A percentile compares a stretch with the other conserved stretches of the same genome.
These are phyloP conservation scores for Lolium multiflorum DNA, from an alignment of 176 grass and related monocot genomes.

Conservation along the genomic window DNA sequence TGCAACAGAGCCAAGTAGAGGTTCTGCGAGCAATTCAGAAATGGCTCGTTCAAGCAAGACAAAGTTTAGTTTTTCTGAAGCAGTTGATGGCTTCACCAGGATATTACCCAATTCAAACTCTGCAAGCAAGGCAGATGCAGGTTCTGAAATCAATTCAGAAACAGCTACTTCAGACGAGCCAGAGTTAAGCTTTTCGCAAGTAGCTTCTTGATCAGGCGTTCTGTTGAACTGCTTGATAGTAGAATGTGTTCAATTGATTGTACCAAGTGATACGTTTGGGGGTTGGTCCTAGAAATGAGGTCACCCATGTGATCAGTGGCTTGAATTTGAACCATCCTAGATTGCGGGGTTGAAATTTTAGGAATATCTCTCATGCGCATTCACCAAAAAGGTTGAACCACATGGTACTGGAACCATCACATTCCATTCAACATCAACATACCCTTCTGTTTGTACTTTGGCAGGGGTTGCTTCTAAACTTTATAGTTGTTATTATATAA, in stretches of 20 bases:
- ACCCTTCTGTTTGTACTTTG: background rate
- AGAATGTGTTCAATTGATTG: background rate
- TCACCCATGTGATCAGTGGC: background rate
- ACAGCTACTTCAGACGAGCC: background rate
- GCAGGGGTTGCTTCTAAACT: slow-evolving; percentile 25
- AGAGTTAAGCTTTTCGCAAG: slow-evolving; percentile 34
- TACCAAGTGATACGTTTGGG: background rate
- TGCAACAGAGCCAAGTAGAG: slow-evolving; percentile 20
- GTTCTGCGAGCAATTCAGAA: slow-evolving; percentile 48
- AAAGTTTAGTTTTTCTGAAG: slow-evolving; percentile 31
- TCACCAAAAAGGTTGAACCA: background rate
- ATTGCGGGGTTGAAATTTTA: background rate
- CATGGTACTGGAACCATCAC: background rate
- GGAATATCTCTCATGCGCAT: slow-evolving; percentile 8
- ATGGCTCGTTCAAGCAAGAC: slow-evolving; percentile 6
- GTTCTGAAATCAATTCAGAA: slow-evolving; percentile 45
- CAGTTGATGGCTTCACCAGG: slow-evolving; percentile 46
- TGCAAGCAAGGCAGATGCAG: slow-evolving; percentile 19
- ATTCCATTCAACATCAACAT: background rate
- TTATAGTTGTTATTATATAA: background rate
- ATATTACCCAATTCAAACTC: slow-evolving; percentile 39
- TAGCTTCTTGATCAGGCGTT: background rate
- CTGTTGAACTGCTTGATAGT: slow-evolving; percentile 24
- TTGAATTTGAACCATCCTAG: slow-evolving; percentile 12
- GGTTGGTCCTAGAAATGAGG: background rate